These are phyloP conservation scores for Leishmania guyanensis DNA, from an alignment of 208 protist species.

Conservation along the genomic window DNA sequence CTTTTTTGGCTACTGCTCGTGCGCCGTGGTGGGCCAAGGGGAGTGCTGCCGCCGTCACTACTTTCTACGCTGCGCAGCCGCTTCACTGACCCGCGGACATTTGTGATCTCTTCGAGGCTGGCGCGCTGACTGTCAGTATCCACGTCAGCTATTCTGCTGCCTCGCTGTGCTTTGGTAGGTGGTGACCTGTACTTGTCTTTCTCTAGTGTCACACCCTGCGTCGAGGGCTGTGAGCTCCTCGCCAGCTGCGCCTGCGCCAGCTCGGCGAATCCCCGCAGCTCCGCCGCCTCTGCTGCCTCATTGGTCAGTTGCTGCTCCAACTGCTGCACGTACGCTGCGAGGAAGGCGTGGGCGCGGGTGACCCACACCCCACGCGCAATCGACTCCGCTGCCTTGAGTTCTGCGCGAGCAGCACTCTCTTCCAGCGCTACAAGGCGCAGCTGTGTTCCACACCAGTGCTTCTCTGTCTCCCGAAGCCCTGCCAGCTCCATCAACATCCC, in stretches of 20 bases:
- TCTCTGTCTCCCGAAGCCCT: slow-evolving; percentile 19
- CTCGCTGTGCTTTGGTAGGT: not conserved
- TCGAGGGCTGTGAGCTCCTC: not conserved
- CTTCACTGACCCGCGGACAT: slow-evolving; percentile 22
- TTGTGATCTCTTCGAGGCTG: slow-evolving; percentile 33
- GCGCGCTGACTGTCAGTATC: slow-evolving; percentile 15
- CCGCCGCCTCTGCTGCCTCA: slow-evolving; percentile 26
- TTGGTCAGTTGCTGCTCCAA: slow-evolving; percentile 27
- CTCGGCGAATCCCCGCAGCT: slow-evolving; percentile 49
- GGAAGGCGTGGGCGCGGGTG: slow-evolving; percentile 2
- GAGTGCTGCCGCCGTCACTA: slow-evolving; percentile 30
- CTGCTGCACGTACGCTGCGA: slow-evolving; percentile 1
- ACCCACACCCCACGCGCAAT: slow-evolving; percentile 12
- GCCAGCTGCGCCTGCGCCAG: slow-evolving; percentile 50
- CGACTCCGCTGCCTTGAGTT: slow-evolving; percentile 25
- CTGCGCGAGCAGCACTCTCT: slow-evolving; percentile 17
- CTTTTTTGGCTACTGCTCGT: slow-evolving; percentile 18
- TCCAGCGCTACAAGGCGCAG: not conserved
- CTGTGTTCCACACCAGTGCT: not conserved
- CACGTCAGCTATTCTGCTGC: not conserved
- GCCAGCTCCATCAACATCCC: slow-evolving; percentile 43
- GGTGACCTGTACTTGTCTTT: not conserved
- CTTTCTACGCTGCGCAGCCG: slow-evolving; percentile 35
- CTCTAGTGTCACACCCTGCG: not conserved
- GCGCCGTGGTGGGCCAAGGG: not conserved